Evolutionary conservation across 2,329 filamentous ascomycete species (phyloP).

Genomic region (Cladophialophora bantiana): DNA sequence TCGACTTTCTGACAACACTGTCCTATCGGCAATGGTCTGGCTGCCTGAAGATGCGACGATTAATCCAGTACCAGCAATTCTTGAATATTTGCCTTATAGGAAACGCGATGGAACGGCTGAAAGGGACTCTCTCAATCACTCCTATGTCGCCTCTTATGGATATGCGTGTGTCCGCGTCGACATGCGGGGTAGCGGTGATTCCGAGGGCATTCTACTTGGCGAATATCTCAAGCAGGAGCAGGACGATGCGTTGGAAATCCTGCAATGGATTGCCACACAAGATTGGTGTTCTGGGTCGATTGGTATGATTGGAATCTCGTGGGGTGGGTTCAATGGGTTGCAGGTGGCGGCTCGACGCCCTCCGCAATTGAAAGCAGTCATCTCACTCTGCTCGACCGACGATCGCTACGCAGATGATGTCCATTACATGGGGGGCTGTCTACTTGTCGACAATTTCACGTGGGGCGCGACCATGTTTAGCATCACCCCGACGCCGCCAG

Average conservation of each 20-base stretch:
- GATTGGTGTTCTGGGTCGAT: slow-evolving; percentile 26
- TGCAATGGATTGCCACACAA: slow-evolving; percentile 24
- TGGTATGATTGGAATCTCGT: slow-evolving; percentile 28
- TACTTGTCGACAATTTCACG: slow-evolving; percentile 28
- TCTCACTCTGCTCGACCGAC: slow-evolving; percentile 25
- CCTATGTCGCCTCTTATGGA: slow-evolving; percentile 25
- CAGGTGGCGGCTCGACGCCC: slow-evolving; percentile 23
- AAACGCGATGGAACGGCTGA: slow-evolving; percentile 28
- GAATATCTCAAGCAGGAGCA: slow-evolving; percentile 30
- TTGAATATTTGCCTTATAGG: slow-evolving; percentile 29
- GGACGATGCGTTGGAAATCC: slow-evolving; percentile 23
- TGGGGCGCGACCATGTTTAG: slow-evolving; percentile 31
- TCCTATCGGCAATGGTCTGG: slow-evolving; percentile 9
- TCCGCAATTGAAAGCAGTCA: slow-evolving; percentile 22
- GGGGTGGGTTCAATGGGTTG: slow-evolving; percentile 28
- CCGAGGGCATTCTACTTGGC: slow-evolving; percentile 24
- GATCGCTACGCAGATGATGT: slow-evolving; percentile 19
- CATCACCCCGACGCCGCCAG: slow-evolving; percentile 28
- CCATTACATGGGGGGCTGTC: slow-evolving; percentile 15
- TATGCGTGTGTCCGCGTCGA: slow-evolving; percentile 30
- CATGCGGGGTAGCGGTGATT: slow-evolving; percentile 27
- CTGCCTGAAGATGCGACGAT: slow-evolving; percentile 14
- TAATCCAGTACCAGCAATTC: slow-evolving; percentile 24
- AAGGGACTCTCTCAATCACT: slow-evolving; percentile 25
- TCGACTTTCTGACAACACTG: background rate